phyloP scores from a whole-genome alignment of 371 early-diverging fungal genomes.

The Mucor piriformis region DNA sequence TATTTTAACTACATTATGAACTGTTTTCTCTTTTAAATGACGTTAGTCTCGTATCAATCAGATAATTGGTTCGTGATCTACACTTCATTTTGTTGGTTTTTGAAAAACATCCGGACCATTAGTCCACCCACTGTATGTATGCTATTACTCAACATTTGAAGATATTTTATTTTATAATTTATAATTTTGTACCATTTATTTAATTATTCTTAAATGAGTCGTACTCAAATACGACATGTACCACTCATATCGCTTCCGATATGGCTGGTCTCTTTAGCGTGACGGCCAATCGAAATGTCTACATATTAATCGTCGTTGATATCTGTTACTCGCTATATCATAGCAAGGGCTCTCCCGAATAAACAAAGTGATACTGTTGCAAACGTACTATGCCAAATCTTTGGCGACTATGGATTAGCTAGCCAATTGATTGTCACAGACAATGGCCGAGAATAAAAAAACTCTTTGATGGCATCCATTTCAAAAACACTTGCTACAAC shows the following conservation, averaged over 20 bases:
- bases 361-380: slow-evolving; percentile 27
- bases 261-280: slow-evolving; percentile 1
- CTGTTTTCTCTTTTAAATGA: too few relatives aligned
- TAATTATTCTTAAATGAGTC: too few relatives aligned
- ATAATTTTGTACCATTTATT: too few relatives aligned
- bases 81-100: too few relatives aligned
- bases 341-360: slow-evolving; percentile 19
- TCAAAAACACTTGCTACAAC: slow-evolving; percentile 4
- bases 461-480: neutral
- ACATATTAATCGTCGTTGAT: slow-evolving; percentile 1
- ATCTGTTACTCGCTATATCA: slow-evolving; percentile 6
- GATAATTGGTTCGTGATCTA: too few relatives aligned
- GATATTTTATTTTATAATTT: too few relatives aligned
- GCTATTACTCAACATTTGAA: too few relatives aligned
- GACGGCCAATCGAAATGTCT: slow-evolving; percentile 3
- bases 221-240: too few relatives aligned
- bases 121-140: too few relatives aligned
- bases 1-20: too few relatives aligned
- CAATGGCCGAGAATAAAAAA: slow-evolving; percentile 36
- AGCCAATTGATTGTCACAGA: slow-evolving; percentile 17
- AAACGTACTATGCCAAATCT: slow-evolving; percentile 18
- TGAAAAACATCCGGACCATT: too few relatives aligned
- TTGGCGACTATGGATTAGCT: slow-evolving; percentile 30
- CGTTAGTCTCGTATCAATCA: too few relatives aligned
- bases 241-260: neutral